phyloP scores from a whole-genome alignment of 2,329 filamentous ascomycete genomes.

The Alternaria novae-zelandiae region DNA sequence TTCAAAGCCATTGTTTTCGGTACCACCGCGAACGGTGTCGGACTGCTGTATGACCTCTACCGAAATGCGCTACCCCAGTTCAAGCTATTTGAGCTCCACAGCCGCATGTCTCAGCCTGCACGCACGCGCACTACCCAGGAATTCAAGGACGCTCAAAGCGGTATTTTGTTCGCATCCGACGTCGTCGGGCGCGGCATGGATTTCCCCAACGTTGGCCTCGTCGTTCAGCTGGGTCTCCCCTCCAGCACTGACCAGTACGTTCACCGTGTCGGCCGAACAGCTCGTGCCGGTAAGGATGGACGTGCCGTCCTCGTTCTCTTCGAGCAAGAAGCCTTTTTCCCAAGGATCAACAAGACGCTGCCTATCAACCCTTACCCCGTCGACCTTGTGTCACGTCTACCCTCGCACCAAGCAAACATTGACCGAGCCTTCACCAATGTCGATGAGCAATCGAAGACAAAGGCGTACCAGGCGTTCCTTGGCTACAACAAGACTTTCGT shows the following conservation, averaged over 20 bases:
- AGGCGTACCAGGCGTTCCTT: conserved; percentile 56
- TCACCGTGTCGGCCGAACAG: conserved; percentile 53
- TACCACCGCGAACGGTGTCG: conserved; percentile 55
- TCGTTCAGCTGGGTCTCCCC: conserved; percentile 59
- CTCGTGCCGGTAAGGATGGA: conserved; percentile 54
- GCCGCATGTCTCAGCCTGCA: conserved; percentile 51
- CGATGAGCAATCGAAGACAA: conserved; percentile 50
- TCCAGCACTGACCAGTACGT: conserved; percentile 57
- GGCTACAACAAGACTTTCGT: conserved; percentile 56
- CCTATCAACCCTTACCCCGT: conserved; percentile 59
- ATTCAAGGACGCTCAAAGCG: conserved; percentile 54
- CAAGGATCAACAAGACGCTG: conserved; percentile 55
- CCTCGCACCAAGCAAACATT: conserved; percentile 41
- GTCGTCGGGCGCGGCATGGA: conserved; percentile 59
- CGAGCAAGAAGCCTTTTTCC: conserved; percentile 60
- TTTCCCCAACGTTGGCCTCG: conserved; percentile 58
- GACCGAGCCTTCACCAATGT: conserved; percentile 44
- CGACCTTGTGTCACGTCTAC: conserved; percentile 47
- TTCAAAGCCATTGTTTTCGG: conserved; percentile 58
- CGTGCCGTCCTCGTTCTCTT: conserved; percentile 62
- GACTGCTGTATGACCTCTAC: conserved; percentile 51
- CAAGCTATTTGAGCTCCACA: conserved; percentile 52
- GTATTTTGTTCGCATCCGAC: conserved; percentile 60
- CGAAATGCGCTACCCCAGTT: conserved; percentile 42
- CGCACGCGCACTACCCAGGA: conserved; percentile 53